These are phyloP conservation scores for Nymphaea thermarum DNA, from an alignment of 164 flowering plant species.

Conservation along the genomic window DNA sequence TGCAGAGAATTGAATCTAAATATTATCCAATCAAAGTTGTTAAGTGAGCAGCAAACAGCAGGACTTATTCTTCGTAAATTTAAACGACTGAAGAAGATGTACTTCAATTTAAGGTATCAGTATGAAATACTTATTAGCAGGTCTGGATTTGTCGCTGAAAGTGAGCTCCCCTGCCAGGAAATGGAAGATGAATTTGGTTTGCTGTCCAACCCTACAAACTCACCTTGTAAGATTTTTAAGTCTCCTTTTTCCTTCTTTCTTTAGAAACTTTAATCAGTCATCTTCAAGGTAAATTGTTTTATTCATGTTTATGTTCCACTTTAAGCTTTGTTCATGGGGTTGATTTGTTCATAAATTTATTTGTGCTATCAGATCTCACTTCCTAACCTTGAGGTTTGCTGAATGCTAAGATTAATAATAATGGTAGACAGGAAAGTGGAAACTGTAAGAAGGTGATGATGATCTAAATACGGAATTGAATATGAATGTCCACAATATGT, in stretches of 20 bases:
- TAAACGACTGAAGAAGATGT: not conserved
- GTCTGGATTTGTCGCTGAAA: conserved; percentile 31
- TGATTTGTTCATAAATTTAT: not conserved
- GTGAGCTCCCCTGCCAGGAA: conserved; percentile 12
- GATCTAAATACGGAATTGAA: no score
- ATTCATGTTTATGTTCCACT: not conserved
- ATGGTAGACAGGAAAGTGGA: no score
- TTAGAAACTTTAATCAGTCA: not conserved
- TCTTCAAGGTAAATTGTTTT: not conserved
- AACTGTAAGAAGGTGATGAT: no score
- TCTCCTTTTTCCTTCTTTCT: not conserved
- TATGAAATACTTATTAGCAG: conserved; percentile 35
- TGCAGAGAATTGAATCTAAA: not conserved
- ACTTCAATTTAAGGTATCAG: conserved; percentile 55
- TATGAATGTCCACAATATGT: no score
- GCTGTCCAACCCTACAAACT: conserved; percentile 6
- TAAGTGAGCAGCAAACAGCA: not conserved
- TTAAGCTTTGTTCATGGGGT: not conserved
- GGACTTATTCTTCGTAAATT: not conserved
- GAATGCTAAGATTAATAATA: no score
- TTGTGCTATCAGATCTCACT: not conserved
- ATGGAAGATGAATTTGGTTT: conserved; percentile 22
- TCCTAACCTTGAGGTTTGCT: not conserved
- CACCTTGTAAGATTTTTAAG: conserved; percentile 25
- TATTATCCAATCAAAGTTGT: no score